These are phyloP conservation scores for Lecanoromycetidae sp. DNA, from an alignment of 2,329 filamentous ascomycete species.

Conservation along the genomic window DNA sequence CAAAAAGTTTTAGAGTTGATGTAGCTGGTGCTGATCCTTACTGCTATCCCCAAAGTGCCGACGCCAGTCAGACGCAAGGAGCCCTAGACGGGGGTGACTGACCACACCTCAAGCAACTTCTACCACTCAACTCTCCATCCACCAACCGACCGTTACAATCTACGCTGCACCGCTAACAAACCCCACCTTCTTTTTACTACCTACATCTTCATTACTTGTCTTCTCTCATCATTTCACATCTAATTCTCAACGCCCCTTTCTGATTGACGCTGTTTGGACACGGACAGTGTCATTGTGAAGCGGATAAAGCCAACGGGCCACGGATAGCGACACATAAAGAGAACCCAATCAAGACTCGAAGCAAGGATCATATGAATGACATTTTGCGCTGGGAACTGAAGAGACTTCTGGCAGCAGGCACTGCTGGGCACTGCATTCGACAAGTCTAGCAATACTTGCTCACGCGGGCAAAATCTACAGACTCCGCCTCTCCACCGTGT, in stretches of 20 bases:
- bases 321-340: not conserved
- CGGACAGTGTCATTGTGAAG: slow-evolving; percentile 5
- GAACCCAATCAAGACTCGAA: not conserved
- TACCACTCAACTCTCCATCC: not conserved
- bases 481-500: no score
- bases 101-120: not conserved
- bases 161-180: not conserved
- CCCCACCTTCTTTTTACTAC: slow-evolving; percentile 2
- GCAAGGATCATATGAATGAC: slow-evolving; percentile 1
- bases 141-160: not conserved
- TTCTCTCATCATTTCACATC: not conserved
- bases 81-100: slow-evolving; percentile 1
- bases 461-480: no score
- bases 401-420: not conserved
- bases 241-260: not conserved
- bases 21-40: slow-evolving; percentile 2
- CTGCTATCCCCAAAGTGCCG: not conserved
- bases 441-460: not conserved
- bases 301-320: not conserved
- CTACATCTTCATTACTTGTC: not conserved
- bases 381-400: not conserved
- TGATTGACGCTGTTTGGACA: not conserved
- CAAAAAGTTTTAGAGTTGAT: not conserved
- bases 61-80: slow-evolving; percentile 4
- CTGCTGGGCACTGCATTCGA: not conserved